Evolutionary conservation across 2,329 filamentous ascomycete genomes (phyloP).

Genomic region (Aspergillus oerlinghausenensis): DNA sequence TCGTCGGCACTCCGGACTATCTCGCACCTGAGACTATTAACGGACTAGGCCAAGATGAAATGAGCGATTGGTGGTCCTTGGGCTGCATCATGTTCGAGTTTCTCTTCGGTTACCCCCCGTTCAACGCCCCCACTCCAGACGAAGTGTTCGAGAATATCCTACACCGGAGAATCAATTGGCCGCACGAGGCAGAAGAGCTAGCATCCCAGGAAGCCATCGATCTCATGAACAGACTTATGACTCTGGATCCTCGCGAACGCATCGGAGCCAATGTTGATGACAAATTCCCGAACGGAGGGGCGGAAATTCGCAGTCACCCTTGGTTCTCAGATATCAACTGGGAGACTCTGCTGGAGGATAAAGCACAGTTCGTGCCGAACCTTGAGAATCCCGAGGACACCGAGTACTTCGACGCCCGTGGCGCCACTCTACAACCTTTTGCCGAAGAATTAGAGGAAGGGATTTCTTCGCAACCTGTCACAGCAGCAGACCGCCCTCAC

Average conservation of each 20-base stretch:
- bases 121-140: slow-evolving; percentile 85
- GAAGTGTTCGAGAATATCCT: slow-evolving; percentile 97
- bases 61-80: slow-evolving; percentile 99
- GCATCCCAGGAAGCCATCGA: slow-evolving; percentile 88
- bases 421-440: slow-evolving; percentile 87
- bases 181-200: slow-evolving; percentile 71
- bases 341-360: slow-evolving; percentile 87
- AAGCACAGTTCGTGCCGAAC: slow-evolving; percentile 90
- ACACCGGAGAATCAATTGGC: slow-evolving; percentile 85
- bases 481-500: slow-evolving; percentile 79
- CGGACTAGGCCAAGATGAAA: slow-evolving; percentile 91
- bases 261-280: slow-evolving; percentile 83
- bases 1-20: slow-evolving; percentile 96
- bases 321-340: slow-evolving; percentile 89
- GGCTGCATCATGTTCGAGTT: slow-evolving; percentile 98
- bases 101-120: slow-evolving; percentile 86
- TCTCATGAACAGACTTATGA: slow-evolving; percentile 87
- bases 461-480: slow-evolving; percentile 65
- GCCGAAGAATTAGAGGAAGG: slow-evolving; percentile 93
- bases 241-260: slow-evolving; percentile 73
- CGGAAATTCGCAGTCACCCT: slow-evolving; percentile 81
- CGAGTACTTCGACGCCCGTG: slow-evolving; percentile 91
- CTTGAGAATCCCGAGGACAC: slow-evolving; percentile 94
- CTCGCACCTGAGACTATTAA: slow-evolving; percentile 95
- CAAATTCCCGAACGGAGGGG: slow-evolving; percentile 75